Base-by-base conservation (phyloP, 1,139 yeast species). In the Blastobotrys serpentis region DNA sequence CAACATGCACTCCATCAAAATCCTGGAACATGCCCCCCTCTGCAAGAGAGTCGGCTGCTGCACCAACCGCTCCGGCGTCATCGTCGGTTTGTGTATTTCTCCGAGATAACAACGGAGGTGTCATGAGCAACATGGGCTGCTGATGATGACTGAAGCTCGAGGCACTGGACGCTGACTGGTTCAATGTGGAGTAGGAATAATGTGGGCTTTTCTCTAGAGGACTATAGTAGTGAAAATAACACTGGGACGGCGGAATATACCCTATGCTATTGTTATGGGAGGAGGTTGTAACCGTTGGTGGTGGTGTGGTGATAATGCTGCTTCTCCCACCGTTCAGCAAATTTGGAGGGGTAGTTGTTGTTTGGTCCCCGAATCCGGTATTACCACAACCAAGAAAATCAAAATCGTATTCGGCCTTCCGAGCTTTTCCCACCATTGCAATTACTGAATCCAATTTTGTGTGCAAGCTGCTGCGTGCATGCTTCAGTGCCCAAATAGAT, bases 1-100 rank as follows among this genome's bases (percentile, higher is more conserved):
- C 25, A 22, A 52, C 44, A 45, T 57, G 61, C 19, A 57, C 62
- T 1, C 62, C 62, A 44, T 58, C 61, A 44, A 58, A 58, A 14
- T 54, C 58, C 17, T 55, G 58, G 45, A 57, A 57, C 40, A 52
- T 38, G 21, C 29, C 37, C 3, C 32, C 23, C 7, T 42, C n/a
- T n/a, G n/a, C n/a, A n/a, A n/a, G n/a, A n/a, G n/a, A n/a, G n/a
- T n/a, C 40, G 3, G 42, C 42, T 7, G 34, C 42, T 11, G 17
- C 38, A 16, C 29, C 38, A 16, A 18, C 10, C 10, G 10, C 22
- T 2, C 13, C n/a, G 17, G 19, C 21, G 36, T 19, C 21, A 14
- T 39, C 30, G 22, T 10, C 40, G 22, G 30, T 42, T 7, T 16
- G 25, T n/a, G 51, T 30, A 23, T 41, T 17, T 42, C 47, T 47